Conservation (phyloP, 2,329 filamentous ascomycete species). For the Colletotrichum horii region DNA sequence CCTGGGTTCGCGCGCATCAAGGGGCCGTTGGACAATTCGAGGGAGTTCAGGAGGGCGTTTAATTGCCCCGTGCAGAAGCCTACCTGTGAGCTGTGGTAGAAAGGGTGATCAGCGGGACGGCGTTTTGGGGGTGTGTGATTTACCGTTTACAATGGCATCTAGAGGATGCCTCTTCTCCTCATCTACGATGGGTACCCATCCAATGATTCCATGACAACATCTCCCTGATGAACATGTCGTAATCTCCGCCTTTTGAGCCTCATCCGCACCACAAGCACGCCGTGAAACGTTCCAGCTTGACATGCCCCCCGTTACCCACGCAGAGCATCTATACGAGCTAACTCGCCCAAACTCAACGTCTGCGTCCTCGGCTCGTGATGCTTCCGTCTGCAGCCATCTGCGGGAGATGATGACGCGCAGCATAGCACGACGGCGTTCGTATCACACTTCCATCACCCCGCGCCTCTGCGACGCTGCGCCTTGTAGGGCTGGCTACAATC, state of each 20-base stretch:
- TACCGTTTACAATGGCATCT: neutral
- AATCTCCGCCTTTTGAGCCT: neutral
- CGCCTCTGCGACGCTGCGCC: neutral
- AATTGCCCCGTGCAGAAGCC: constrained; percentile 69
- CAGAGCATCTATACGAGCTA: neutral
- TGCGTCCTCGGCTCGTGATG: neutral
- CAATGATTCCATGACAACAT: neutral
- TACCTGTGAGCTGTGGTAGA: constrained; percentile 71
- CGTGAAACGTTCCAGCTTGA: neutral
- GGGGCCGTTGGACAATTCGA: constrained; percentile 70
- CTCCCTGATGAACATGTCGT: neutral
- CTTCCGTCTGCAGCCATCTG: neutral
- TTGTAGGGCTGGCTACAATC: neutral
- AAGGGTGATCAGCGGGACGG: neutral
- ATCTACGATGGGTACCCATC: neutral
- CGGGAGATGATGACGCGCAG: neutral
- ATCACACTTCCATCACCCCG: neutral
- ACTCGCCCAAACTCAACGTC: neutral
- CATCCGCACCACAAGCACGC: neutral
- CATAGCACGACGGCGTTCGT: neutral
- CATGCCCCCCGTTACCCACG: neutral
- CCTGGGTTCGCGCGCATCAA: constrained; percentile 65
- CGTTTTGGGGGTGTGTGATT: neutral
- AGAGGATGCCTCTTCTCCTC: neutral
- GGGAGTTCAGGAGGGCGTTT: constrained; percentile 71